phyloP scores from a whole-genome alignment of 495 filamentous ascomycete genomes.

The Penicillium maclennaniae region DNA sequence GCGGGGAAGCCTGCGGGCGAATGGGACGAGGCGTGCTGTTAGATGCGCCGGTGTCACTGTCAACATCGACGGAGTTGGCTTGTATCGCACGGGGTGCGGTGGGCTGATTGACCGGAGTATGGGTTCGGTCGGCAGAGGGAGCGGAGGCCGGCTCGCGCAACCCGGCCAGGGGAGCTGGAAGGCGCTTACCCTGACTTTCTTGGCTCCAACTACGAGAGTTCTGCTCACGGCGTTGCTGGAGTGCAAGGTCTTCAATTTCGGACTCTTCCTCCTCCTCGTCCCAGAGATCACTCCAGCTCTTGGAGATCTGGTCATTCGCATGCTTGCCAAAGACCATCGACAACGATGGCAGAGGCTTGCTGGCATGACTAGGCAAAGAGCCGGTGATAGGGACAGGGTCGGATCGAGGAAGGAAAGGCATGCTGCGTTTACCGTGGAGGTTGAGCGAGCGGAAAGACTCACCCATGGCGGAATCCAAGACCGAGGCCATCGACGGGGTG shows the following conservation, averaged over 20 bases:
- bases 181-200: conserved; percentile 54
- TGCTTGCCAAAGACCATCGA: conserved; percentile 75
- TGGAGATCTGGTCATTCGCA: conserved; percentile 67
- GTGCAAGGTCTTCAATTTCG: conserved; percentile 52
- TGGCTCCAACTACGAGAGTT: conserved; percentile 81
- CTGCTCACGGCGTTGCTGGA: conserved; percentile 63
- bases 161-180: conserved; percentile 20
- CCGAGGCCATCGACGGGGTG: conserved; percentile 74
- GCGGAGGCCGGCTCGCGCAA: conserved; percentile 46
- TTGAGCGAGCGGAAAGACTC: conserved; percentile 63
- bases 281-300: conserved; percentile 97
- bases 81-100: conserved; percentile 29
- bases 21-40: conserved; percentile 52
- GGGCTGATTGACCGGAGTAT: conserved; percentile 11
- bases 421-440: conserved; percentile 34
- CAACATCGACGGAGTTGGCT: conserved; percentile 48
- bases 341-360: conserved; percentile 61
- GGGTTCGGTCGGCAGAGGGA: conserved; percentile 43
- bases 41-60: conserved; percentile 61
- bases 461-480: conserved; percentile 70
- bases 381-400: conserved; percentile 63
- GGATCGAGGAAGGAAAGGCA: conserved; percentile 40
- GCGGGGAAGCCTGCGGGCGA: conserved; percentile 49
- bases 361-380: conserved; percentile 70
- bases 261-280: conserved; percentile 88